phyloP scores from a whole-genome alignment of 1,139 yeast species.

The Zygosaccharomyces sapae region DNA sequence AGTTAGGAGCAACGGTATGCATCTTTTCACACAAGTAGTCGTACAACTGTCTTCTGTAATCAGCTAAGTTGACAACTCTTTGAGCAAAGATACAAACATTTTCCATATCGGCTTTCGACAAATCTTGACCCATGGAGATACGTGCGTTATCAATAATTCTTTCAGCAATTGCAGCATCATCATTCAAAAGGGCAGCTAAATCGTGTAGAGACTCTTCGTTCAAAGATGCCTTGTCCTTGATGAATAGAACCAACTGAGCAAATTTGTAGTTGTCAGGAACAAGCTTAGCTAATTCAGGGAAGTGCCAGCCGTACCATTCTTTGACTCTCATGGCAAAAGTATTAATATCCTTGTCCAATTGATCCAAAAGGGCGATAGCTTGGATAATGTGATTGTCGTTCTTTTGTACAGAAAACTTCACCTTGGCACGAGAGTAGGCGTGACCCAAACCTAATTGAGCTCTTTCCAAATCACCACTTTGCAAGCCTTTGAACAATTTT shows the following conservation, averaged over 20 bases:
- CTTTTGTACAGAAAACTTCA: conserved; percentile 96
- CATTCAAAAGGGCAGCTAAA: conserved; percentile 80
- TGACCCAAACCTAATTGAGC: conserved; percentile 99
- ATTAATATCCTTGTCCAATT: conserved; percentile 94
- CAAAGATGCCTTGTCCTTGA: conserved; percentile 82
- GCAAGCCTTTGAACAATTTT: conserved; percentile 85
- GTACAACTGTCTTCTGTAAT: conserved; percentile 83
- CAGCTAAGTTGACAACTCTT: conserved; percentile 89
- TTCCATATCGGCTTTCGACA: conserved; percentile 87
- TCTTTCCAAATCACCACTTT: conserved; percentile 92
- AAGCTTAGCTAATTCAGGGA: conserved; percentile 96
- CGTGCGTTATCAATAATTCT: conserved; percentile 86
- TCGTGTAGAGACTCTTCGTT: conserved; percentile 84
- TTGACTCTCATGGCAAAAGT: conserved; percentile 98
- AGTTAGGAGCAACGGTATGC: conserved; percentile 97
- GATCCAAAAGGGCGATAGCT: conserved; percentile 95
- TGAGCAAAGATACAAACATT: conserved; percentile 89
- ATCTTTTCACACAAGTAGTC: conserved; percentile 89
- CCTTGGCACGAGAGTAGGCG: conserved; percentile 98
- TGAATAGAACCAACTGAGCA: conserved; percentile 77
- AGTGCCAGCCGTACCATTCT: conserved; percentile 99
- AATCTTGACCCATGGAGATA: conserved; percentile 98
- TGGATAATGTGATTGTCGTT: conserved; percentile 98
- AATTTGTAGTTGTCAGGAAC: conserved; percentile 87
- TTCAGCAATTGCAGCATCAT: conserved; percentile 92